These are phyloP conservation scores for Fraxinus greggii DNA, from an alignment of 305 asterid species.

Conservation along the genomic window DNA sequence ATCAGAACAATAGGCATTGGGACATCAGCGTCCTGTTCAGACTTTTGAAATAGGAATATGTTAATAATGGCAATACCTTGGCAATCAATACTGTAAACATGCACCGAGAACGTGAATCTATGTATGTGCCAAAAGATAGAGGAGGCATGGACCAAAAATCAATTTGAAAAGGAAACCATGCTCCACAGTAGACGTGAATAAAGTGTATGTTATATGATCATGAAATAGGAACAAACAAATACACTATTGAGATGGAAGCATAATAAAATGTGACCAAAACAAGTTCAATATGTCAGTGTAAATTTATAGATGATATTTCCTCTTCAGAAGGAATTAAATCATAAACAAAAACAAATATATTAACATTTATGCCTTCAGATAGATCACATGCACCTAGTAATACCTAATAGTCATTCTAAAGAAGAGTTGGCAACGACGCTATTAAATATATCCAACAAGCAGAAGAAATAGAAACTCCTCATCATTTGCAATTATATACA, in stretches of 20 bases:
- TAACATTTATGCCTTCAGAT: background rate
- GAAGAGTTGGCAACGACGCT: background rate
- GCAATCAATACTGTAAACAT: background rate
- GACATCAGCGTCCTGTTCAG: slow-evolving; percentile 55
- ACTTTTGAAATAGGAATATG: slow-evolving; percentile 34
- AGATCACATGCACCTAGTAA: background rate
- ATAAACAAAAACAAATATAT: background rate
- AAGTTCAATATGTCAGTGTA: background rate
- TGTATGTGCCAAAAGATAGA: background rate
- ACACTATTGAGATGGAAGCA: background rate
- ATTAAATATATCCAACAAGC: background rate
- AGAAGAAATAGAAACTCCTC: background rate
- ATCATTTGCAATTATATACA: background rate
- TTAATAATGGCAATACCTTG: background rate
- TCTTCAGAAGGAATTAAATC: background rate
- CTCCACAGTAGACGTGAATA: background rate
- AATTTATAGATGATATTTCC: background rate
- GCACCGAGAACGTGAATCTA: background rate
- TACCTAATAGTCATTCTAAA: background rate
- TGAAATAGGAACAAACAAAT: background rate
- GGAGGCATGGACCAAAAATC: background rate
- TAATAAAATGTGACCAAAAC: background rate
- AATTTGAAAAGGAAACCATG: background rate
- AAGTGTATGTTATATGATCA: background rate
- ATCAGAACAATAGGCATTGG: slow-evolving; percentile 93